A percentile compares a stretch with the other conserved stretches of the same genome.
These are phyloP conservation scores for Poronia punctata DNA, from an alignment of 495 filamentous ascomycete species.

Conservation along the genomic window DNA sequence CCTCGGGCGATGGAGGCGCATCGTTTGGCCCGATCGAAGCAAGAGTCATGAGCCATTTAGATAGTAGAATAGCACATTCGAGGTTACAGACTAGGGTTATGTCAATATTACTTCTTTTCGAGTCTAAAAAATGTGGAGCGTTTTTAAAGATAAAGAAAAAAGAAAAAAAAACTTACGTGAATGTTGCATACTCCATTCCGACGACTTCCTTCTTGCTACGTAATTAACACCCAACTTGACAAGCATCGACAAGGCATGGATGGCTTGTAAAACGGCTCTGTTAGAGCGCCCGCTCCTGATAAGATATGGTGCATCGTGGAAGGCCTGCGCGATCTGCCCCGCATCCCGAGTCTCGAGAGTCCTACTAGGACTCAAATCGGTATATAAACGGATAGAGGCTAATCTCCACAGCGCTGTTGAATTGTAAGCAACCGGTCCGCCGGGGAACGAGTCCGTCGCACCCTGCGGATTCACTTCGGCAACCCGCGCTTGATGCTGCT, in stretches of 20 bases:
- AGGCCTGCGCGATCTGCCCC: slow-evolving; percentile 49
- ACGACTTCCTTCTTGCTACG: slow-evolving; percentile 61
- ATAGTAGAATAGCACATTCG: slow-evolving; percentile 62
- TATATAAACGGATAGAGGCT: slow-evolving; percentile 61
- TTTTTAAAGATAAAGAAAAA: not conserved
- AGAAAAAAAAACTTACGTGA: slow-evolving; percentile 35
- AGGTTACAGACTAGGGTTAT: slow-evolving; percentile 50
- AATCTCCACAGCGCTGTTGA: slow-evolving; percentile 58
- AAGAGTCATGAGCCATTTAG: slow-evolving; percentile 44
- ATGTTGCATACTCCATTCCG: slow-evolving; percentile 67
- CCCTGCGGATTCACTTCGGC: slow-evolving; percentile 30
- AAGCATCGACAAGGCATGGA: slow-evolving; percentile 61
- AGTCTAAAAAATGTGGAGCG: not conserved
- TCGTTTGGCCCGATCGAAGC: slow-evolving; percentile 37
- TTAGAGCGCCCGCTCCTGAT: slow-evolving; percentile 50
- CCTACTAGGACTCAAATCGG: slow-evolving; percentile 56
- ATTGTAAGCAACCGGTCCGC: slow-evolving; percentile 59
- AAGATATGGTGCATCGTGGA: slow-evolving; percentile 52
- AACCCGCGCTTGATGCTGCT: slow-evolving; percentile 40
- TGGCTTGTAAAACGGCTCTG: slow-evolving; percentile 57
- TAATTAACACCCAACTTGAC: slow-evolving; percentile 63
- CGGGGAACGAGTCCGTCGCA: slow-evolving; percentile 35
- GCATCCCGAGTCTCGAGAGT: slow-evolving; percentile 58
- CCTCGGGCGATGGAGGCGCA: slow-evolving; percentile 45
- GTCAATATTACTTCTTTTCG: slow-evolving; percentile 4